phyloP scores from a whole-genome alignment of 495 filamentous ascomycete species.

The Penicillium steckii region DNA sequence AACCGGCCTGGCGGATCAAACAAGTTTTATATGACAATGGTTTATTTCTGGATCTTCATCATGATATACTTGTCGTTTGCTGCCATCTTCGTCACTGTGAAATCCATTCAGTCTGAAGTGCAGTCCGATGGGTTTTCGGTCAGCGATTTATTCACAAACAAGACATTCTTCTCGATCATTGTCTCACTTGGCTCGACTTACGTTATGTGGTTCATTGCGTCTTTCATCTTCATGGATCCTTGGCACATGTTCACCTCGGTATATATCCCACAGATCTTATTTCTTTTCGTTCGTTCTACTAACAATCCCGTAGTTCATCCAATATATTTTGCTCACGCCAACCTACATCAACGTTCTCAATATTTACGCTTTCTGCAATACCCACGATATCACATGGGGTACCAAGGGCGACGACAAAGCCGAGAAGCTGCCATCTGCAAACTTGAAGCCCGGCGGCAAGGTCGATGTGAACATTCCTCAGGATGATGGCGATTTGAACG shows the following conservation, averaged over 20 bases:
- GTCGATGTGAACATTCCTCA: slow-evolving; percentile 90
- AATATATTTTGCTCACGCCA: slow-evolving; percentile 94
- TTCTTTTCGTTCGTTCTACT: too few species aligned
- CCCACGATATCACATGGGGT: slow-evolving; percentile 96
- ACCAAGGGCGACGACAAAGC: slow-evolving; percentile 93
- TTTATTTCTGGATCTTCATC: slow-evolving; percentile 93
- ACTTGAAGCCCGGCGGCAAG: slow-evolving; percentile 85
- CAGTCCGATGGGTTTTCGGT: slow-evolving; percentile 56
- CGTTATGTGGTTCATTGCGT: slow-evolving; percentile 87
- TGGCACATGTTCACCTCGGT: slow-evolving; percentile 97
- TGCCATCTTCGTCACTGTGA: slow-evolving; percentile 90
- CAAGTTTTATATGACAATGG: slow-evolving; percentile 93
- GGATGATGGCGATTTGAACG: slow-evolving; percentile 83
- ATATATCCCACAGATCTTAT: too few species aligned
- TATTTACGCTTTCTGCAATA: slow-evolving; percentile 98
- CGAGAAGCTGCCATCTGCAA: slow-evolving; percentile 77
- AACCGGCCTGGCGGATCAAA: slow-evolving; percentile 95
- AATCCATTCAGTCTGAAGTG: slow-evolving; percentile 71
- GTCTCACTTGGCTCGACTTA: slow-evolving; percentile 91
- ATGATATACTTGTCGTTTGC: slow-evolving; percentile 96
- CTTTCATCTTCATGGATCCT: slow-evolving; percentile 94
- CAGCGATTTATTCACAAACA: slow-evolving; percentile 74
- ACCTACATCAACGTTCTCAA: slow-evolving; percentile 97
- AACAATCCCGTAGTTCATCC: slow-evolving; percentile 61
- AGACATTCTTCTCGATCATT: slow-evolving; percentile 89